phyloP scores from a whole-genome alignment of 1,284 basidiomycete species.

The Lentinula novae-zelandiae region DNA sequence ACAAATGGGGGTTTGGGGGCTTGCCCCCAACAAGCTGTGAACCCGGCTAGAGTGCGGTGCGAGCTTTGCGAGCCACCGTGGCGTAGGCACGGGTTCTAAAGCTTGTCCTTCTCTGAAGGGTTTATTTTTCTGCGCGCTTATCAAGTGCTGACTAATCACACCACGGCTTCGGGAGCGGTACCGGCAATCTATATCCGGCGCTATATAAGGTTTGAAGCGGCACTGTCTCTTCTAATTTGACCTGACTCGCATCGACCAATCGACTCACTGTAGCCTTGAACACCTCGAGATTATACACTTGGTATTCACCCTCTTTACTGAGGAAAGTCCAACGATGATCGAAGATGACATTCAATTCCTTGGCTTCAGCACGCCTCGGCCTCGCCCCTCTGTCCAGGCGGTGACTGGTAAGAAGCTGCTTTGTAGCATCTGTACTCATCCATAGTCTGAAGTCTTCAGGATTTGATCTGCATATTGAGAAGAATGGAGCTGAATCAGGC shows the following conservation, averaged over 20 bases:
- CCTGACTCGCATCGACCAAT: background rate
- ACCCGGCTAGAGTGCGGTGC: no score
- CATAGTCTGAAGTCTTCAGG: conserved; percentile 25
- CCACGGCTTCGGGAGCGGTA: no score
- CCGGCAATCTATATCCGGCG: background rate
- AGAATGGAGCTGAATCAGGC: conserved; percentile 30
- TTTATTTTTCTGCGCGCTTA: background rate
- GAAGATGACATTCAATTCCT: conserved; percentile 29
- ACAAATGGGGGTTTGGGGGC: no score
- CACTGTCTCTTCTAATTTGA: background rate
- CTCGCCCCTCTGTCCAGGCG: background rate
- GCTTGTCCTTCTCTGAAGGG: no score
- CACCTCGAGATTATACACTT: no score
- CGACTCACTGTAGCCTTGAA: background rate
- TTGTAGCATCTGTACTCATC: background rate
- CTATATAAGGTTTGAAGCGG: background rate
- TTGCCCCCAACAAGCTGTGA: no score
- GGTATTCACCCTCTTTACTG: background rate
- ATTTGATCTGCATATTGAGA: conserved; percentile 45
- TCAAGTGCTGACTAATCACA: background rate
- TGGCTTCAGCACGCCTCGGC: conserved; percentile 17
- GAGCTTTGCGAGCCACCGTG: no score
- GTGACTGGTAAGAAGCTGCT: conserved; percentile 14
- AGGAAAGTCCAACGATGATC: conserved; percentile 3
- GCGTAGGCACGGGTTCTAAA: no score